These are phyloP conservation scores for Lobulomyces angularis DNA, from an alignment of 192 early-diverging fungal genomes.

Conservation along the genomic window DNA sequence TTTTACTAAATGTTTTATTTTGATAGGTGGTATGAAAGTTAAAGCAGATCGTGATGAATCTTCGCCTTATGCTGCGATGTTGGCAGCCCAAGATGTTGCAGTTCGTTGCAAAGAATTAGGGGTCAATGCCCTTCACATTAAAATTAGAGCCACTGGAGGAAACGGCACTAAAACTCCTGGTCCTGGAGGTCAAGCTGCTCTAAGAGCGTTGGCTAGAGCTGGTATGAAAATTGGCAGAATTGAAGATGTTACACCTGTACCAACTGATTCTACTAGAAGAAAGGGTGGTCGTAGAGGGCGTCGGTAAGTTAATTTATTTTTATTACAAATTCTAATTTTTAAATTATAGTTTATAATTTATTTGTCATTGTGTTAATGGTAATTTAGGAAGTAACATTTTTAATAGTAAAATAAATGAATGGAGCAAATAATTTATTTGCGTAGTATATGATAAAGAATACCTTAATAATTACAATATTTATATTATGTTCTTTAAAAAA, in stretches of 20 bases:
- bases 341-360: no score
- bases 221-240: constrained; percentile 99
- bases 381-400: no score
- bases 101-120: constrained; percentile 98
- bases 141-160: constrained; percentile 99
- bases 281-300: constrained; percentile 99
- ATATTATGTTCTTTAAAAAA: no score
- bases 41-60: constrained; percentile 99
- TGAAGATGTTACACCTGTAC: constrained; percentile 96
- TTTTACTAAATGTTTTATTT: neutral
- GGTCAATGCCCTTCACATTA: constrained; percentile 98
- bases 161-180: constrained; percentile 97
- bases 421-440: no score
- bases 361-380: no score
- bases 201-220: constrained; percentile 96
- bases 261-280: constrained; percentile 94
- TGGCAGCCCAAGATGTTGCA: constrained; percentile 98
- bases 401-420: no score
- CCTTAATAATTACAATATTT: no score
- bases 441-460: no score
- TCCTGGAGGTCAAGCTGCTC: constrained; percentile 92
- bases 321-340: no score
- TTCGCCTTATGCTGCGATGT: constrained; percentile 99
- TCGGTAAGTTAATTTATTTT: no score
- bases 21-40: constrained; percentile 99